A percentile compares a stretch with the other conserved stretches of the same genome.
Conservation (phyloP, 805 yeast species). For the Candida anglica region DNA sequence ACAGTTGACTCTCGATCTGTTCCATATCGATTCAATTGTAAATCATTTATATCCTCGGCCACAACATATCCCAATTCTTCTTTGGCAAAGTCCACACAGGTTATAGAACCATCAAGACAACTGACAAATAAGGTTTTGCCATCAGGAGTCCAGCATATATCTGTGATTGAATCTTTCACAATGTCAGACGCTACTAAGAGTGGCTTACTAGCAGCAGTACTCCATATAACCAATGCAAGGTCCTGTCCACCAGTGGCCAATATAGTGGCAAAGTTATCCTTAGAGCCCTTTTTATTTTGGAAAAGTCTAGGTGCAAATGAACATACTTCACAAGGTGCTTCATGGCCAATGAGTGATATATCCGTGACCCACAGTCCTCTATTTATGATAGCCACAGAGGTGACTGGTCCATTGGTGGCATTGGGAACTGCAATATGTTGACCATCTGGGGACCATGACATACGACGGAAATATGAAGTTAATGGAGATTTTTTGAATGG, state of each 20-base stretch:
- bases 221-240: slow-evolving; percentile 84
- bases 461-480: slow-evolving; percentile 82
- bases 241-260: slow-evolving; percentile 98
- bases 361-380: slow-evolving; percentile 80
- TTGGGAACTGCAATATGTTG: slow-evolving; percentile 83
- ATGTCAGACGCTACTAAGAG: slow-evolving; percentile 76
- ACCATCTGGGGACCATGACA: slow-evolving; percentile 92
- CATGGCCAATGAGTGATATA: slow-evolving; percentile 75
- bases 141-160: slow-evolving; percentile 82
- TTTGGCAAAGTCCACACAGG: slow-evolving; percentile 59
- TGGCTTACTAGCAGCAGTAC: slow-evolving; percentile 72
- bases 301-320: slow-evolving; percentile 69
- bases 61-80: slow-evolving; percentile 66
- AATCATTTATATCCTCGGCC: slow-evolving; percentile 56
- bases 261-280: slow-evolving; percentile 53
- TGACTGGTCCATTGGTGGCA: slow-evolving; percentile 79
- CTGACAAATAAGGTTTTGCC: slow-evolving; percentile 73
- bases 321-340: slow-evolving; percentile 80
- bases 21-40: slow-evolving; percentile 78
- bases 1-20: slow-evolving; percentile 80
- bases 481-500: slow-evolving; percentile 90
- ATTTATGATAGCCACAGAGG: slow-evolving; percentile 67
- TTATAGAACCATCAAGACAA: slow-evolving; percentile 81
- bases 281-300: slow-evolving; percentile 21
- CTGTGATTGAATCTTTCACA: slow-evolving; percentile 76